These are phyloP conservation scores for Podospora bellae-mahoneyi DNA, from an alignment of 495 filamentous ascomycete genomes.

Conservation along the genomic window DNA sequence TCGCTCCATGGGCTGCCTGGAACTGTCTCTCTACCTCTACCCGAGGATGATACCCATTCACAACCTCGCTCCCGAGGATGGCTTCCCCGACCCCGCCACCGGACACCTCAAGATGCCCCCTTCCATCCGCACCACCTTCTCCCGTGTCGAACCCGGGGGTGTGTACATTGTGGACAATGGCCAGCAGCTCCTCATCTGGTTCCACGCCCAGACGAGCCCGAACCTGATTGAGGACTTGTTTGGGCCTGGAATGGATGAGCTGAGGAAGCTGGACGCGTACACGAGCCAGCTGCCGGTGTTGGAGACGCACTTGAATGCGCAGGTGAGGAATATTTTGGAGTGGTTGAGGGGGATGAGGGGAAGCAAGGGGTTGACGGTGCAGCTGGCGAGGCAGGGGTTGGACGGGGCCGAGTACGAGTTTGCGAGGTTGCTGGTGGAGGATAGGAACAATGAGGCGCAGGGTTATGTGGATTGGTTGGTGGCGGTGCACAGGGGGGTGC, in stretches of 20 bases:
- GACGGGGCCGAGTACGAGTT: conserved; percentile 98
- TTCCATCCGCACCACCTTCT: conserved; percentile 79
- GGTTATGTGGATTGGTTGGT: conserved; percentile 99
- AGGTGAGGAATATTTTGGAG: conserved; percentile 89
- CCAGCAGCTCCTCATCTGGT: conserved; percentile 84
- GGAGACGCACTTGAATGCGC: conserved; percentile 90
- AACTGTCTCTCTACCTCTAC: conserved; percentile 91
- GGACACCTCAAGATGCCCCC: conserved; percentile 80
- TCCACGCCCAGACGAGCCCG: conserved; percentile 70
- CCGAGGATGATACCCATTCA: conserved; percentile 90
- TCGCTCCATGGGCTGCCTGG: conserved; percentile 76
- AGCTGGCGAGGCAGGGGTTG: conserved; percentile 87
- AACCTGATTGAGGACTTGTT: conserved; percentile 91
- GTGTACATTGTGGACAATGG: conserved; percentile 98
- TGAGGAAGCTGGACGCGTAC: conserved; percentile 75
- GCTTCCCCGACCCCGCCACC: conserved; percentile 77
- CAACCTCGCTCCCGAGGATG: conserved; percentile 80
- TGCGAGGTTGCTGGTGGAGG: conserved; percentile 83
- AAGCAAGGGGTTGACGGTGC: conserved; percentile 81
- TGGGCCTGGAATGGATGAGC: conserved; percentile 66
- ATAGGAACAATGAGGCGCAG: conserved; percentile 95
- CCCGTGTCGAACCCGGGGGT: conserved; percentile 87
- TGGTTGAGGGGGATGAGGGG: conserved; percentile 79
- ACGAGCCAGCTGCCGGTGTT: conserved; percentile 71
- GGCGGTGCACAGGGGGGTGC: conserved; percentile 86